Conservation (phyloP, 208 protist species). For the Spongospora subterranea region DNA sequence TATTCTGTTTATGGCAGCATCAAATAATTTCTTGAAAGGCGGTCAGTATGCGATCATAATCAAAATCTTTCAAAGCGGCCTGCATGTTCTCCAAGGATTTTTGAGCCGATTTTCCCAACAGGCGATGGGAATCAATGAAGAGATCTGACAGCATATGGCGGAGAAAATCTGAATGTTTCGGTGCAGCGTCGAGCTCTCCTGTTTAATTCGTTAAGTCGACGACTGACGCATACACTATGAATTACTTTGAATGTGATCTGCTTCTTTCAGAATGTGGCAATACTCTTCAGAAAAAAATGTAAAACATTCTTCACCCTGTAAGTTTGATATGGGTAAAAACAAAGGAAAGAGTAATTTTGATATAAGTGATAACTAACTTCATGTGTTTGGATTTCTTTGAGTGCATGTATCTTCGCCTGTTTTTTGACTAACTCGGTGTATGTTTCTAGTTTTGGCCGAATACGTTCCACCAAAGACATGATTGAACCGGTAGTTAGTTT, state of each 20-base stretch:
- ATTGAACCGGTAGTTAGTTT: background rate
- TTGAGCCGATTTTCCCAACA: background rate
- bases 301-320: conserved; percentile 23
- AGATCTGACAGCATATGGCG: background rate
- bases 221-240: background rate
- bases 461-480: conserved; percentile 21
- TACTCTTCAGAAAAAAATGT: background rate
- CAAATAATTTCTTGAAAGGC: too few relatives aligned
- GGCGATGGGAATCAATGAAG: background rate
- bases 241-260: background rate
- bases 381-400: conserved; percentile 32
- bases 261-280: background rate
- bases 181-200: background rate
- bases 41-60: too few relatives aligned
- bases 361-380: background rate
- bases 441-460: background rate
- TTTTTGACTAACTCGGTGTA: background rate
- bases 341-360: background rate
- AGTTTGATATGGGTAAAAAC: background rate
- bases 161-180: conserved; percentile 1
- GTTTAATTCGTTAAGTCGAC: background rate
- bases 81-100: background rate
- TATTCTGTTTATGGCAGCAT: too few relatives aligned
- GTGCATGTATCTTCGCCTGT: background rate
- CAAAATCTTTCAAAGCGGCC: background rate